Evolutionary conservation across 2,329 filamentous ascomycete genomes (phyloP), one percentile per base, ranked within the genome.

Genomic region (Cytospora paraplurivora): DNA sequence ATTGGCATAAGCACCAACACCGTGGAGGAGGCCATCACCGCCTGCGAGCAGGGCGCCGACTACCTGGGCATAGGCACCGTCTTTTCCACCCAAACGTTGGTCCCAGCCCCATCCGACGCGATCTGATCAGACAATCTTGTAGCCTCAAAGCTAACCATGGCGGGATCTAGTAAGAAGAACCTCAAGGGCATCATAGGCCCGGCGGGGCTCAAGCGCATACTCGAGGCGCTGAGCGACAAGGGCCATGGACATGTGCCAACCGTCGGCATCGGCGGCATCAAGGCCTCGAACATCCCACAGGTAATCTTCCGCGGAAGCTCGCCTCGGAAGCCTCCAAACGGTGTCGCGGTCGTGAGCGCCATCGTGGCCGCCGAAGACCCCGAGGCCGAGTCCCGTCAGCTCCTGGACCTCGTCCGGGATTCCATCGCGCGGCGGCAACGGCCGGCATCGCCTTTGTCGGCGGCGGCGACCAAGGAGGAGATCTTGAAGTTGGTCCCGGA

Each of bases 41-140:
- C 93, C 0, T 89, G 90, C 64, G 78, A 84, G 57, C 85, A 84
- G 57, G 92, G 92, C n/a, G 93, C 93, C 34, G 88, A 95, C 75
- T 98, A 98, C 75, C 81, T 98, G 5, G 95, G 94, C 19, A 88
- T 98, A 55, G 94, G 95, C 33, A 95, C 94, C 1, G 86, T 97
- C 67, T 97, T 90, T 76, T 86, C 93, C 17, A 98, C 94, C 0
- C 76, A 86, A 56, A 97, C 93, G 84, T 91, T 78, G 75, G 81
- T 77, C 34, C n/a, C 13, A 11, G 4, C 3, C 41, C 32, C 19
- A 3, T 13, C 5, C 12, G 4, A 8, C 17, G n/a, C 13, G 1
- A 10, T 15, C 13, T 27, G 27, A 27, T 4, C 27, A 27, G 27
- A 27, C 27, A 27, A 58, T 27, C 10, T 4, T 52, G 2, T 13